phyloP scores from a whole-genome alignment of 352 stramenopile genomes.

The Pythium biforme region DNA sequence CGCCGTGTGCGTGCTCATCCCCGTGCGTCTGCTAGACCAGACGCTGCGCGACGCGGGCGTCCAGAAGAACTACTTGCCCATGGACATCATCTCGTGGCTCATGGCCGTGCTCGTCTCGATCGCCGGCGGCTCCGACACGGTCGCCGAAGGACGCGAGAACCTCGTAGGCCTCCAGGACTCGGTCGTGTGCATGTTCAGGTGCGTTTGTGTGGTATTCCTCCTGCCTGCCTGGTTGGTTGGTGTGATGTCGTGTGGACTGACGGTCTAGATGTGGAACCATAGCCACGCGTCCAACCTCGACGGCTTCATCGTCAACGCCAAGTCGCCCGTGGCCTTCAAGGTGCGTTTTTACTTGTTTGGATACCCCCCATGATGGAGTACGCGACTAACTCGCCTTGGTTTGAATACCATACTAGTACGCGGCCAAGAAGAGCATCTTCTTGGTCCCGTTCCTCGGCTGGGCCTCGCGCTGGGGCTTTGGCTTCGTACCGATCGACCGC shows the following conservation, averaged over 20 bases:
- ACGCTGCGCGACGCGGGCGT: constrained; percentile 51
- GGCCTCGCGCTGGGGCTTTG: constrained; percentile 69
- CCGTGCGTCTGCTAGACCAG: constrained; percentile 59
- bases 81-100: constrained; percentile 66
- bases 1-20: constrained; percentile 60
- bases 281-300: constrained; percentile 84
- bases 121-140: constrained; percentile 44
- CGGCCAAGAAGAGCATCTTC: constrained; percentile 85
- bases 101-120: constrained; percentile 59
- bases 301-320: constrained; percentile 77
- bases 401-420: constrained; percentile 50
- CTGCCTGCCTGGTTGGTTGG: no score
- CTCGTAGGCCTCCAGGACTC: constrained; percentile 54
- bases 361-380: no score
- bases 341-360: constrained; percentile 27
- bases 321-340: constrained; percentile 70
- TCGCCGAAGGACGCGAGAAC: constrained; percentile 53
- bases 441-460: constrained; percentile 78
- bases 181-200: constrained; percentile 85
- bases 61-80: constrained; percentile 76
- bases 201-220: constrained; percentile 3
- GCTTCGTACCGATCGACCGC: constrained; percentile 80
- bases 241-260: constrained; percentile 1
- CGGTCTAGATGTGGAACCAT: neutral
- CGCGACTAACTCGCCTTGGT: no score